phyloP scores from a whole-genome alignment of 1,284 basidiomycete species.

The Ustilago sp. region DNA sequence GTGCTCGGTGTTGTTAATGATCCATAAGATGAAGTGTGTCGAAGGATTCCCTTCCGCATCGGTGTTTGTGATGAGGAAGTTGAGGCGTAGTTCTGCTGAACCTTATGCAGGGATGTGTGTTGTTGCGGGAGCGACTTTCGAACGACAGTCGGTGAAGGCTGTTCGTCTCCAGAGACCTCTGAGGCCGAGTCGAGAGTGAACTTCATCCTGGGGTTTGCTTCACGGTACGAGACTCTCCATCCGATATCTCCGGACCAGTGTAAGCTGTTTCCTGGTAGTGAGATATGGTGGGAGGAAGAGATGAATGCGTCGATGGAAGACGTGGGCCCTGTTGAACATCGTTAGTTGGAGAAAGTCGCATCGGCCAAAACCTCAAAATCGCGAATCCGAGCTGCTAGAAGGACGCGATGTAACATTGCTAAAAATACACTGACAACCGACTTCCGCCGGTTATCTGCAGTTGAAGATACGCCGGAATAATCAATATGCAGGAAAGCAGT shows the following conservation, averaged over 20 bases:
- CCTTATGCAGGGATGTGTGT: background rate
- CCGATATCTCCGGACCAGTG: background rate
- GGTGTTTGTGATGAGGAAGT: slow-evolving; percentile 26
- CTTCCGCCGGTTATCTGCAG: background rate
- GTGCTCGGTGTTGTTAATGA: slow-evolving; percentile 17
- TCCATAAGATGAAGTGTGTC: slow-evolving; percentile 28
- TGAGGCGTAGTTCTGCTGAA: slow-evolving; percentile 30
- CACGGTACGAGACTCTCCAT: background rate
- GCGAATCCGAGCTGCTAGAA: background rate
- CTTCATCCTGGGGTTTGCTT: slow-evolving; percentile 14
- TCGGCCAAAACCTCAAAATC: slow-evolving; percentile 7
- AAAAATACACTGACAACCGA: background rate
- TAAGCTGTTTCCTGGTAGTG: background rate
- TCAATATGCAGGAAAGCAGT: no score
- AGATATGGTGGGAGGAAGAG: background rate
- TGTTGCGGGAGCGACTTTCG: slow-evolving; percentile 32
- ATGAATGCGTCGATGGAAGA: background rate
- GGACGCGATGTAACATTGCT: slow-evolving; percentile 4
- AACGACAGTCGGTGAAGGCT: slow-evolving; percentile 23
- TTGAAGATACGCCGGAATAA: no score
- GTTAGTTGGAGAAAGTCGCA: slow-evolving; percentile 11
- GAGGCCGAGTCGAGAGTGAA: slow-evolving; percentile 44
- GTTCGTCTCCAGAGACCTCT: slow-evolving; percentile 37
- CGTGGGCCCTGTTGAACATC: slow-evolving; percentile 4
- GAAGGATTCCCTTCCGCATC: slow-evolving; percentile 36